These are phyloP conservation scores for Aspergillus incahuasiensis DNA, from an alignment of 495 filamentous ascomycete species.

Conservation along the genomic window DNA sequence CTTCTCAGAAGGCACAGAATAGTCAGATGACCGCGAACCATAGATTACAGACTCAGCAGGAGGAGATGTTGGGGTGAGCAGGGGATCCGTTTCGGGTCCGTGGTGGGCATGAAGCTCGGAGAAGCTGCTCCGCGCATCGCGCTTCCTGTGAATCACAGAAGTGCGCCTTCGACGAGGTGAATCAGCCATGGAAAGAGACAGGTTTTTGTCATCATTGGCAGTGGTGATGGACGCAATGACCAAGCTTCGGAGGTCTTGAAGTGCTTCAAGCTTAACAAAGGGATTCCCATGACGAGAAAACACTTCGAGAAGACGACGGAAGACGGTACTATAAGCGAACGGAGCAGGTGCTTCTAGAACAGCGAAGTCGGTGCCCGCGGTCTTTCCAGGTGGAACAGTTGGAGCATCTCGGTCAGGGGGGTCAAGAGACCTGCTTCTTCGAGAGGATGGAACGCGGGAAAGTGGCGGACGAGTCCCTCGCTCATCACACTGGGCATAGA, in stretches of 20 bases:
- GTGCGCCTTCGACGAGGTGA: slow-evolving; percentile 11
- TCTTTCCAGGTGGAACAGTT: background rate
- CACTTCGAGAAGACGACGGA: slow-evolving; percentile 72
- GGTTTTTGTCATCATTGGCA: slow-evolving; percentile 34
- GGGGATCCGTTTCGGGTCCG: slow-evolving; percentile 15
- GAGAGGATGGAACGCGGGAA: slow-evolving; percentile 22
- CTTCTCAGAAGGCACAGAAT: slow-evolving; percentile 43
- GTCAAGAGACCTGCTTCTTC: slow-evolving; percentile 36
- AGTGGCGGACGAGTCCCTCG: slow-evolving; percentile 23
- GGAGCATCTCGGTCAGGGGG: slow-evolving; percentile 1
- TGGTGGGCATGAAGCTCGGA: slow-evolving; percentile 22
- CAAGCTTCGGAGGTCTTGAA: slow-evolving; percentile 77
- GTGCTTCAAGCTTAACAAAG: slow-evolving; percentile 74
- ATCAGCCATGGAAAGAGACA: slow-evolving; percentile 34
- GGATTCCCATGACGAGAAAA: slow-evolving; percentile 91
- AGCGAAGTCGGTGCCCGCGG: background rate
- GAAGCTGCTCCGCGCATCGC: slow-evolving; percentile 33
- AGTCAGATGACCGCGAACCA: slow-evolving; percentile 36
- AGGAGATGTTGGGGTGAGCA: slow-evolving; percentile 21
- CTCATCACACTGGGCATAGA: slow-evolving; percentile 39
- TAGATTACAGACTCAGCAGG: slow-evolving; percentile 34
- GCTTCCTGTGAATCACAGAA: slow-evolving; percentile 14
- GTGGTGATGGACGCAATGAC: slow-evolving; percentile 69
- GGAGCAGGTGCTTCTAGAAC: slow-evolving; percentile 21
- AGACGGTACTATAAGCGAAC: slow-evolving; percentile 72